phyloP scores from a whole-genome alignment of 805 yeast genomes.

The Myxozyma sirexii region DNA sequence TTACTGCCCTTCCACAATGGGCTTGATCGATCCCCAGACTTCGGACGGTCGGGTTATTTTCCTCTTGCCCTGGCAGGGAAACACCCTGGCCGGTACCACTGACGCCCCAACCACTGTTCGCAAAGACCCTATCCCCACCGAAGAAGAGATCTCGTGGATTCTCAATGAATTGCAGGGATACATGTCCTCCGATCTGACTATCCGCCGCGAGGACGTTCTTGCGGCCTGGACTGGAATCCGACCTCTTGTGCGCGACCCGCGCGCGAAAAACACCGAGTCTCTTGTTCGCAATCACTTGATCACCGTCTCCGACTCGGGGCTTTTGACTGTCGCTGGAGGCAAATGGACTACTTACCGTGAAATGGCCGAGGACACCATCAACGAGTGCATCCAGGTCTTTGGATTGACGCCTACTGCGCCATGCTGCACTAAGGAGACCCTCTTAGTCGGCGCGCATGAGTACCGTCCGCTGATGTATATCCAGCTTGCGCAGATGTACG shows the following conservation, averaged over 20 bases:
- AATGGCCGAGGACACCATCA: conserved; percentile 94
- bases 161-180: conserved; percentile 86
- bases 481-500: conserved; percentile 76
- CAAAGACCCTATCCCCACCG: conserved; percentile 73
- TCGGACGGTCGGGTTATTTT: conserved; percentile 96
- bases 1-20: conserved; percentile 85
- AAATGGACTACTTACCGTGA: conserved; percentile 98
- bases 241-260: conserved; percentile 83
- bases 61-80: conserved; percentile 97
- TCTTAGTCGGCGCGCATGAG: conserved; percentile 79
- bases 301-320: conserved; percentile 68
- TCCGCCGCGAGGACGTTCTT: conserved; percentile 83
- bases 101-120: conserved; percentile 66
- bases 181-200: conserved; percentile 72
- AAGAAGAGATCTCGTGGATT: conserved; percentile 85
- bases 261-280: conserved; percentile 71
- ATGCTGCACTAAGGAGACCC: conserved; percentile 50
- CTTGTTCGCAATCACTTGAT: conserved; percentile 88
- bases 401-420: conserved; percentile 46
- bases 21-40: conserved; percentile 87
- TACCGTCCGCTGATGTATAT: conserved; percentile 75
- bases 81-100: conserved; percentile 94
- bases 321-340: conserved; percentile 92
- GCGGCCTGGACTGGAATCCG: conserved; percentile 98
- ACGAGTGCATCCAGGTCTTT: conserved; percentile 61